These are phyloP conservation scores for Aspergillus bombycis DNA, from an alignment of 2,329 filamentous ascomycete species.

Conservation along the genomic window DNA sequence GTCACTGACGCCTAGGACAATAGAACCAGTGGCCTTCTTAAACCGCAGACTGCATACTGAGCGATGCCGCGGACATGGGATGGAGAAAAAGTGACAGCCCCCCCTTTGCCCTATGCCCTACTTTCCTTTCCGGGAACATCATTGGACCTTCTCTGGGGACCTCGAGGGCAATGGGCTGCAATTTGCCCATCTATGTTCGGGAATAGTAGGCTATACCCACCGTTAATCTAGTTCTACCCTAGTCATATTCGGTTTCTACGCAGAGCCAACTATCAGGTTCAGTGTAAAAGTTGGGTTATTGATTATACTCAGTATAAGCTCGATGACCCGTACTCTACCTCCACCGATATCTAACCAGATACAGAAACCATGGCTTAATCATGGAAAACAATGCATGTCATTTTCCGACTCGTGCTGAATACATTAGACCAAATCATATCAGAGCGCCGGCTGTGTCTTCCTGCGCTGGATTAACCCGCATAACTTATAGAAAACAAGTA, in stretches of 20 bases:
- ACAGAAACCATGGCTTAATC: conserved; percentile 15
- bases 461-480: conserved; percentile 22
- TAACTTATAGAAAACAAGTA: conserved; percentile 23
- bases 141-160: neutral
- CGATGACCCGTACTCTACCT: neutral
- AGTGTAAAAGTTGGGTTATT: neutral
- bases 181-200: neutral
- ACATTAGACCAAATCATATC: conserved; percentile 38
- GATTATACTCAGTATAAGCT: neutral
- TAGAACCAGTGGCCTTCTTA: conserved; percentile 2
- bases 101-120: conserved; percentile 44
- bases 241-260: neutral
- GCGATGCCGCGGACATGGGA: conserved; percentile 9
- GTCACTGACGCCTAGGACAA: neutral
- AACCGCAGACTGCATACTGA: neutral
- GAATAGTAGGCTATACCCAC: neutral
- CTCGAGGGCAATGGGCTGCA: neutral
- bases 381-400: conserved; percentile 28
- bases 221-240: neutral
- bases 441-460: conserved; percentile 21
- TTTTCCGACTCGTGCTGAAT: conserved; percentile 39
- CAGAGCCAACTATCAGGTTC: neutral
- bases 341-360: neutral
- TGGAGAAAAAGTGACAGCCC: conserved; percentile 35
- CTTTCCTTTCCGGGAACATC: conserved; percentile 29